Base-by-base conservation (phyloP, 495 filamentous ascomycete species). In the Penicillium ochrochloron region DNA sequence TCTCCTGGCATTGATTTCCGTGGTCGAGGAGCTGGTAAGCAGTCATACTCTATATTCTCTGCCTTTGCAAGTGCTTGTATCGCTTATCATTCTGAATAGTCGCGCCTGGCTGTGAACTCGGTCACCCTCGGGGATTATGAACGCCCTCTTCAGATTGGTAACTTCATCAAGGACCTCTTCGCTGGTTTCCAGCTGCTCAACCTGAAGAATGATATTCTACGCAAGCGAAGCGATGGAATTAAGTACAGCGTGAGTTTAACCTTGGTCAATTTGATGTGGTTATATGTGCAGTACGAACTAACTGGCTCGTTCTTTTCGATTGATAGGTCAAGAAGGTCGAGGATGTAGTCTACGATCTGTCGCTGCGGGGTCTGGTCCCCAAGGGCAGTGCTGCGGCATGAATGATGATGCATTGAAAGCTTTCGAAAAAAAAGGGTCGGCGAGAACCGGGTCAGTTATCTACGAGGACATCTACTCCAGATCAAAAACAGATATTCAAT, bases 161-260 rank as follows among this genome's bases (percentile, higher is more conserved):
- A 85, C 62, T 99, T 99, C 74, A 89, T 97, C 80, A 97, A 97
- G 80, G 93, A 98, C 70, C 78, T 99, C 15, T 93, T 96, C 62
- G 91, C 93, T 8, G 94, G 93, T 7, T 99, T 99, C 78, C 96
- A 98, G 83, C 84, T 98, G 48, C 83, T 99, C 64, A 97, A 98
- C 72, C 78, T 99, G 62, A 99, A 98, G 85, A 99, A 99, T 72
- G 95, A 99, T 70, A 85, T 88, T 15, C 79, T 99, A 70, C 83
- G 95, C 48, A 92, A 90, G 77, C 87, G 92, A 60, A 93, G 89
- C 31, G 95, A 99, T 78, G 89, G 90, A 29, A 90, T 99, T 74
- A 99, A 99, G 82, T 99, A 98, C 65, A 89, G 89, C 63, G 92
- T 96, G 70, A 71, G 85, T 75, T 14, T 61, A 27, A 41, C 14